Conservation (phyloP, 2,329 filamentous ascomycete species). For the Zarea fungicola region DNA sequence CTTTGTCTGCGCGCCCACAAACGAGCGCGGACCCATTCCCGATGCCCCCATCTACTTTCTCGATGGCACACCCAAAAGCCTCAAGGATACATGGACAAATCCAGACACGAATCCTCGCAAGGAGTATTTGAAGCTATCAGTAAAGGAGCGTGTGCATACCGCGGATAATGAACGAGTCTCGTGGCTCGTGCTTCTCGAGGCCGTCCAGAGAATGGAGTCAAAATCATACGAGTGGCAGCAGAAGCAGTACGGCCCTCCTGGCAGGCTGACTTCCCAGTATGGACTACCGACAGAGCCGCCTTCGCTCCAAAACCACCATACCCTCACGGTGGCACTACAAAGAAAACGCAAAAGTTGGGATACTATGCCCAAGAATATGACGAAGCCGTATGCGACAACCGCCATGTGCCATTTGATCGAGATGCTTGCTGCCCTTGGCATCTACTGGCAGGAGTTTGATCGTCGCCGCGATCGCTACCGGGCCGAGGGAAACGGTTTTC, state of each 20-base stretch:
- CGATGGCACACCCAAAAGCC: slow-evolving; percentile 33
- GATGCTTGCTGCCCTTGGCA: slow-evolving; percentile 47
- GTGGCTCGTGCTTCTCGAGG: slow-evolving; percentile 47
- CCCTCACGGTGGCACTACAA: slow-evolving; percentile 41
- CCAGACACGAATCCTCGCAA: slow-evolving; percentile 25
- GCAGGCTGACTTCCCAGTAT: slow-evolving; percentile 11
- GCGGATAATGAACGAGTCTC: slow-evolving; percentile 53
- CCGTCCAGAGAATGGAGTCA: slow-evolving; percentile 45
- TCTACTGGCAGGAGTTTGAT: slow-evolving; percentile 57
- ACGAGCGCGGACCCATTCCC: slow-evolving; percentile 31
- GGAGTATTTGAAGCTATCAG: slow-evolving; percentile 21
- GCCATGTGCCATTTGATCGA: slow-evolving; percentile 53
- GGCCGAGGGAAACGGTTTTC: slow-evolving; percentile 52
- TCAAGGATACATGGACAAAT: slow-evolving; percentile 29
- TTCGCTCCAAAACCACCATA: slow-evolving; percentile 29
- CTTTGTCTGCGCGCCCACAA: slow-evolving; percentile 41
- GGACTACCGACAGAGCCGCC: slow-evolving; percentile 22
- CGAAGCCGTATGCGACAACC: slow-evolving; percentile 47
- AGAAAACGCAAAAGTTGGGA: slow-evolving; percentile 45
- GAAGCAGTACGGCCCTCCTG: slow-evolving; percentile 26
- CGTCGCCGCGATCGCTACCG: slow-evolving; percentile 44
- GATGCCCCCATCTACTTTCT: slow-evolving; percentile 31
- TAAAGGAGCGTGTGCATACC: slow-evolving; percentile 41
- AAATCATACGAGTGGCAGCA: slow-evolving; percentile 44
- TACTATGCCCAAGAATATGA: slow-evolving; percentile 43